Conservation (phyloP, 169 alveolate genomes). For the Eimeria necatrix region DNA sequence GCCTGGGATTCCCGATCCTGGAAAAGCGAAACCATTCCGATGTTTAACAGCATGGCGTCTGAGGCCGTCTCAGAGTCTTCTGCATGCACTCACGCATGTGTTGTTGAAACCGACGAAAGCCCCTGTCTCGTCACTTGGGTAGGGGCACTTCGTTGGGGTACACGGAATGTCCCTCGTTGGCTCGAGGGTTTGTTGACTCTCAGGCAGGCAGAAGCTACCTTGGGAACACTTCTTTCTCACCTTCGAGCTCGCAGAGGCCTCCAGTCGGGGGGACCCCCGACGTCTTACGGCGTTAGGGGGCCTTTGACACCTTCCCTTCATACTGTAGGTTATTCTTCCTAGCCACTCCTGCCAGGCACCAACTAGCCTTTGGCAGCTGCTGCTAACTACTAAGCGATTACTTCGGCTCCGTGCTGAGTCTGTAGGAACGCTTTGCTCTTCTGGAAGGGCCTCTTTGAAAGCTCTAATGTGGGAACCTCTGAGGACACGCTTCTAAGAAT, state of each 20-base stretch:
- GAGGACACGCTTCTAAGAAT: no score
- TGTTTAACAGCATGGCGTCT: neutral
- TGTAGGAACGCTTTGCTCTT: no score
- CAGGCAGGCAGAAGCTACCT: neutral
- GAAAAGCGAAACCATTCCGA: neutral
- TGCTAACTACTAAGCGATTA: no score
- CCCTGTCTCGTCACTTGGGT: slow-evolving; percentile 47
- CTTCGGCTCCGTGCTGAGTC: no score
- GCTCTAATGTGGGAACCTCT: no score
- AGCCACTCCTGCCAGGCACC: no score
- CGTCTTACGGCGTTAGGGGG: neutral
- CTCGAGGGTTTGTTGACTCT: slow-evolving; percentile 11
- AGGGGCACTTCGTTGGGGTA: slow-evolving; percentile 46
- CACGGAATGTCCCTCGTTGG: slow-evolving; percentile 2
- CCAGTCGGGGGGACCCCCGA: neutral
- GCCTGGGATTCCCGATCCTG: neutral
- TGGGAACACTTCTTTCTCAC: neutral
- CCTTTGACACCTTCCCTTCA: neutral
- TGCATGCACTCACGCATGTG: neutral
- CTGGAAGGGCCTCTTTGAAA: no score
- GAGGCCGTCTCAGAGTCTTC: neutral
- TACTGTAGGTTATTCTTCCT: no score
- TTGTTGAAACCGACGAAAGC: neutral
- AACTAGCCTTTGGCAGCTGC: no score
- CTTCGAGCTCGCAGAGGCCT: slow-evolving; percentile 29